Percentiles rank a stretch among this genome's conserved stretches.
Evolutionary conservation across 2,329 filamentous ascomycete genomes (phyloP).

Genomic region (Penicillium fuscoglaucum): DNA sequence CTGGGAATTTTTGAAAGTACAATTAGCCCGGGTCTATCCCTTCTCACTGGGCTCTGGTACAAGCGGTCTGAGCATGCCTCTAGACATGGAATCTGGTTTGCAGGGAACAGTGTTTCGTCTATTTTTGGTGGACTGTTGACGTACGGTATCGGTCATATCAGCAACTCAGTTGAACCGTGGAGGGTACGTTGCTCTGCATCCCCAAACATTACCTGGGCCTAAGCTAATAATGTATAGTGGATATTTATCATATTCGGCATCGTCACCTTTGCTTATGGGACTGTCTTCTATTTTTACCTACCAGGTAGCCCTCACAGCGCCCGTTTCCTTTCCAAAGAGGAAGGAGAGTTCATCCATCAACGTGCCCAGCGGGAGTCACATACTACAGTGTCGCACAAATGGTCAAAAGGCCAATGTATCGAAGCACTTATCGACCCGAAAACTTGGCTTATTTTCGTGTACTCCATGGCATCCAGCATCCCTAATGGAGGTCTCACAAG

Average conservation of each 20-base stretch:
- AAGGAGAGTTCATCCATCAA: neutral
- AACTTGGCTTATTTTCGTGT: slow-evolving; percentile 33
- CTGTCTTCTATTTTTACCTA: neutral
- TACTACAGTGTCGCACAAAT: neutral
- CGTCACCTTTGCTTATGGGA: neutral
- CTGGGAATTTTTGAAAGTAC: neutral
- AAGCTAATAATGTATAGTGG: neutral
- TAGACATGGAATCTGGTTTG: slow-evolving; percentile 18
- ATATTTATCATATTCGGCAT: neutral
- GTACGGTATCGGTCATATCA: slow-evolving; percentile 16
- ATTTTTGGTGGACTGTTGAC: slow-evolving; percentile 16
- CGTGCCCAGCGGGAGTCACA: neutral
- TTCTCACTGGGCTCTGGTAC: slow-evolving; percentile 11
- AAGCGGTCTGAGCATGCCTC: slow-evolving; percentile 7
- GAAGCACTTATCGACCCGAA: slow-evolving; percentile 38
- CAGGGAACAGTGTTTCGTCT: slow-evolving; percentile 15
- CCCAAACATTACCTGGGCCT: neutral
- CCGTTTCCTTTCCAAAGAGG: neutral
- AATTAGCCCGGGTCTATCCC: slow-evolving; percentile 1
- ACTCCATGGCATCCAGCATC: slow-evolving; percentile 29
- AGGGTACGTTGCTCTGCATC: slow-evolving; percentile 15
- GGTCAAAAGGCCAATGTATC: slow-evolving; percentile 25
- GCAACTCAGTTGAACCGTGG: slow-evolving; percentile 51
- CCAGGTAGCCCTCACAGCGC: neutral
- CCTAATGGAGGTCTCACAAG: slow-evolving; percentile 32